Base-by-base conservation (phyloP, 495 filamentous ascomycete genomes). In the Aspergillus taichungensis region DNA sequence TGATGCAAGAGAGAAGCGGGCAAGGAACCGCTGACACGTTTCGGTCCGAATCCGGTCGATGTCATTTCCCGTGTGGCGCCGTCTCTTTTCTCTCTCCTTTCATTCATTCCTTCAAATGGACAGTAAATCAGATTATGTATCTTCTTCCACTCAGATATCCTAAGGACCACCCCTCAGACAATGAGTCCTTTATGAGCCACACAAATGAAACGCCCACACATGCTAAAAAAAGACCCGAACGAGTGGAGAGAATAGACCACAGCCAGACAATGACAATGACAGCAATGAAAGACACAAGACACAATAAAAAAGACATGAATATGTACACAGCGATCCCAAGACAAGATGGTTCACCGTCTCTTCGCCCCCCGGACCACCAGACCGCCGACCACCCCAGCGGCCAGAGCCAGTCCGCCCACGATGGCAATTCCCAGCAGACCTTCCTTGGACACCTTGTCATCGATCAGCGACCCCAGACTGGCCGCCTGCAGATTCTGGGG, bases 391-490 rank as follows among this genome's bases (percentile, higher is more conserved):
- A 95, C 80, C n/a, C 89, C 91, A 9, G 89, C 92, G 7, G 87
- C 89, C 51, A 97, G 82, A 34, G 91, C 90, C 41, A 97, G 74
- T 33, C 92, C 92, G 49, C 92, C 88, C 37, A 97, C 79, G 63
- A 98, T 97, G n/a, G 92, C 92, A 49, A 95, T 88, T 28, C 92
- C 92, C 72, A 96, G 71, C 50, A 98, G 56, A 3, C 92, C 94
- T 65, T 98, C 92, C 73, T 81, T 91, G 34, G 87, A 82, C 47
- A 98, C 92, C 66, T 89, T 94, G 53, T 98, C 92, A 60, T 97
- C 89, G 56, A 98, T 94, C 62, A 97, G 66, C 24, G 76, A 69
- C 51, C 83, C 78, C 57, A 98, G 69, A 66, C 91, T 94, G 24
- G 75, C 72, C 13, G 92, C 89, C 62, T 98, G 92, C 50, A 94